phyloP scores from a whole-genome alignment of 2,329 filamentous ascomycete species.

The Fusarium succisae region DNA sequence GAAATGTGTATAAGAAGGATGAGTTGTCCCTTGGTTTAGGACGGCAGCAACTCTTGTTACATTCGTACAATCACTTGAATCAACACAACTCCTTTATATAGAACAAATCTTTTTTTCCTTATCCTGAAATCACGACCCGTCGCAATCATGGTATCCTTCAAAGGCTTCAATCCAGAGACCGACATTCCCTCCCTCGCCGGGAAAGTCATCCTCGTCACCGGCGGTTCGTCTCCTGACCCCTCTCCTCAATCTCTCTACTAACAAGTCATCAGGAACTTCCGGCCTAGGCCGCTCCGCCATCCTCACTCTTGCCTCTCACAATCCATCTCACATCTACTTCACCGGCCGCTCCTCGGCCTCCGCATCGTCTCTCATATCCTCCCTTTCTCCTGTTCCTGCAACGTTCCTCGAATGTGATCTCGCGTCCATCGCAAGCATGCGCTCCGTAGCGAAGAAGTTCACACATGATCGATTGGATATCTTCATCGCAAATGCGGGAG shows the following conservation, averaged over 20 bases:
- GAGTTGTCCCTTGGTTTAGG: background rate
- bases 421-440: conserved; percentile 59
- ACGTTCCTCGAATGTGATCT: conserved; percentile 59
- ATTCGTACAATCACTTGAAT: background rate
- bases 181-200: conserved; percentile 57
- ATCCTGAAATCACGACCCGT: background rate
- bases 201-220: conserved; percentile 62
- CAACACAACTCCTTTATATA: background rate
- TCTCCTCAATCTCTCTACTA: background rate
- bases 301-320: conserved; percentile 49
- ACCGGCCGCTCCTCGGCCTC: conserved; percentile 58
- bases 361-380: conserved; percentile 54
- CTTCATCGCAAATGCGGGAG: conserved; percentile 51
- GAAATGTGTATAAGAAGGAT: conserved; percentile 1
- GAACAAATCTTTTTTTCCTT: background rate
- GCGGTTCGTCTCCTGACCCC: conserved; percentile 47
- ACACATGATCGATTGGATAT: conserved; percentile 53
- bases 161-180: conserved; percentile 49
- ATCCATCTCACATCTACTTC: conserved; percentile 63
- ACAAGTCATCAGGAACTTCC: conserved; percentile 46
- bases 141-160: conserved; percentile 16
- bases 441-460: conserved; percentile 54
- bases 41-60: background rate
- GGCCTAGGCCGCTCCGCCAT: conserved; percentile 44
- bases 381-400: conserved; percentile 39